These are phyloP conservation scores for Leptographium flavum DNA, from an alignment of 2,329 filamentous ascomycete genomes.

Conservation along the genomic window DNA sequence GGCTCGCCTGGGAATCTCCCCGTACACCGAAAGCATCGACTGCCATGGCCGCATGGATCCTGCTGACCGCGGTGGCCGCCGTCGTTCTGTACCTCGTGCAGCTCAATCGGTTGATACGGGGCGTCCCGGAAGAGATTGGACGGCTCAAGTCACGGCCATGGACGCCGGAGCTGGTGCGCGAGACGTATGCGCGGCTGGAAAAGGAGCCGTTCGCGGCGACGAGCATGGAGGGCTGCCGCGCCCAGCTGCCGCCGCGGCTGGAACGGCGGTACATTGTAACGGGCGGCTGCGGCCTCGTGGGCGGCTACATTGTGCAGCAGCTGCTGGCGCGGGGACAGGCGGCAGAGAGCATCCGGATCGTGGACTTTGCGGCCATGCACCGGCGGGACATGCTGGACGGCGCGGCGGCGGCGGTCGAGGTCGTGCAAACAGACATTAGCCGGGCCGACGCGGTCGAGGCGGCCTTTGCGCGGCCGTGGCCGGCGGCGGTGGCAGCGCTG, in stretches of 20 bases:
- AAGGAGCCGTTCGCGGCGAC: conserved; percentile 11
- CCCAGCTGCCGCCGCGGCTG: conserved; percentile 19
- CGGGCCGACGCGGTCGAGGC: conserved; percentile 20
- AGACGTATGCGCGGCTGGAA: conserved; percentile 19
- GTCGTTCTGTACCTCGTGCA: conserved; percentile 12
- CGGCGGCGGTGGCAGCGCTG: conserved; percentile 19
- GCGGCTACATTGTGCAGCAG: conserved; percentile 32
- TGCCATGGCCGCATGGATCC: background rate
- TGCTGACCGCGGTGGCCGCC: background rate
- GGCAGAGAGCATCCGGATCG: conserved; percentile 29
- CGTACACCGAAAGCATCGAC: too few species aligned
- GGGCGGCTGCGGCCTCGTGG: conserved; percentile 27
- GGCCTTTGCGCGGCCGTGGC: conserved; percentile 30
- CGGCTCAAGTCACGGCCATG: conserved; percentile 16
- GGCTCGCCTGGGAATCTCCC: too few species aligned
- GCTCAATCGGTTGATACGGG: conserved; percentile 18
- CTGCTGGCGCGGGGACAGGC: conserved; percentile 31
- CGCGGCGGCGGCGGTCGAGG: conserved; percentile 20
- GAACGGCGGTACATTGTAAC: conserved; percentile 23
- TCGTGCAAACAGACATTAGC: conserved; percentile 29
- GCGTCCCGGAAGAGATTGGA: conserved; percentile 17
- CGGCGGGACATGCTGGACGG: conserved; percentile 23
- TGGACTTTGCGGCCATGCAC: conserved; percentile 28
- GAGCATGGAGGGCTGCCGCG: conserved; percentile 13
- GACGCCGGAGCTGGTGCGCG: conserved; percentile 17